Evolutionary conservation across 495 filamentous ascomycete genomes (phyloP).

Genomic region (Lepraria neglecta): DNA sequence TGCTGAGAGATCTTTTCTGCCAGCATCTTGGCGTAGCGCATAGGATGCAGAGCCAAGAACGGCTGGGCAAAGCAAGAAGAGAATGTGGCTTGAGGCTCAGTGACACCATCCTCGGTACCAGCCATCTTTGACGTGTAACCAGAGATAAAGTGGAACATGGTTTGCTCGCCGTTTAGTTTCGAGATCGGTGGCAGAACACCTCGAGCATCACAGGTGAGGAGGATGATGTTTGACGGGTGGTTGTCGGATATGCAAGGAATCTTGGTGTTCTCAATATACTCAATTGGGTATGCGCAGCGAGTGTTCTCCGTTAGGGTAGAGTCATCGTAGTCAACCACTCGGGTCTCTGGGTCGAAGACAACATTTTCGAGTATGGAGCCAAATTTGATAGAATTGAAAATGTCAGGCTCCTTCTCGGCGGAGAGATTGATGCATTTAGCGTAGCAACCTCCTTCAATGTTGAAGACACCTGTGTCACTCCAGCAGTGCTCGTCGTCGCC

Average conservation of each 20-base stretch:
- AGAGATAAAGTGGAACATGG: conserved; percentile 99
- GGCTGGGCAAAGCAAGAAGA: conserved; percentile 99
- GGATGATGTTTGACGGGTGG: conserved; percentile 95
- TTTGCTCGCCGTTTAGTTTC: conserved; percentile 91
- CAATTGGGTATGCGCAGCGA: conserved; percentile 94
- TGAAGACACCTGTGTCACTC: conserved; percentile 95
- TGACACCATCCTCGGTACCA: conserved; percentile 93
- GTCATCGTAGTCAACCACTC: conserved; percentile 93
- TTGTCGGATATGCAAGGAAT: conserved; percentile 81
- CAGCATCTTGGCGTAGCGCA: conserved; percentile 97
- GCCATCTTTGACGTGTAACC: conserved; percentile 99
- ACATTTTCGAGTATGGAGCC: conserved; percentile 98
- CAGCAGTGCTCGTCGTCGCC: conserved; percentile 99
- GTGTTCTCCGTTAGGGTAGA: conserved; percentile 95
- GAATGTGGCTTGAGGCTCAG: conserved; percentile 97
- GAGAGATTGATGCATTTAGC: conserved; percentile 98
- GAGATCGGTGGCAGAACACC: conserved; percentile 97
- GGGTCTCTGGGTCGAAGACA: conserved; percentile 86
- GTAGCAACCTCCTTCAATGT: conserved; percentile 98
- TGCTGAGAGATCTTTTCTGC: conserved; percentile 95
- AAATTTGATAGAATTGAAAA: conserved; percentile 92
- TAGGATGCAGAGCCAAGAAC: conserved; percentile 97
- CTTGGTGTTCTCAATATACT: conserved; percentile 98
- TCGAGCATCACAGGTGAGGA: conserved; percentile 95
- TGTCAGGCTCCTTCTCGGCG: conserved; percentile 98